These are phyloP conservation scores for Aspergillus indologenus DNA, from an alignment of 495 filamentous ascomycete species.

Conservation along the genomic window DNA sequence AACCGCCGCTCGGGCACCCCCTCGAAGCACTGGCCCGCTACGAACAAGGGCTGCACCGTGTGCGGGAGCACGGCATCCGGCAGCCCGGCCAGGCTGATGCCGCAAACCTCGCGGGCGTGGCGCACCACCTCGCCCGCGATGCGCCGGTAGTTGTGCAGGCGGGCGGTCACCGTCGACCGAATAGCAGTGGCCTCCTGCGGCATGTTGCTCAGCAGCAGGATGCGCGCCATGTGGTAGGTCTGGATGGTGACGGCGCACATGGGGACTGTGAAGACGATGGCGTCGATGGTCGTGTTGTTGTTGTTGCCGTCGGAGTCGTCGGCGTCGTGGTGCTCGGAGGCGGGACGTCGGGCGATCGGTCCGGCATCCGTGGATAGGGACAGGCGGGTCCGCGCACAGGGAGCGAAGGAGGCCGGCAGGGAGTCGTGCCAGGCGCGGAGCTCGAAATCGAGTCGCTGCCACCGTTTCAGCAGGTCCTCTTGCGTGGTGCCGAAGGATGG, in stretches of 20 bases:
- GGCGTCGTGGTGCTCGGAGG: too few relatives aligned
- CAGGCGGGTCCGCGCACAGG: constrained; percentile 10
- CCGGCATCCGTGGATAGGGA: neutral
- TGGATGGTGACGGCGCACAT: constrained; percentile 25
- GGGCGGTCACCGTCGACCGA: constrained; percentile 23
- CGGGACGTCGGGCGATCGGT: too few relatives aligned
- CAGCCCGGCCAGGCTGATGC: constrained; percentile 23
- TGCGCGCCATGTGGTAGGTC: constrained; percentile 23
- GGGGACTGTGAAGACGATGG: constrained; percentile 23
- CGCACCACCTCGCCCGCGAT: constrained; percentile 9
- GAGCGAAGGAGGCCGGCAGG: constrained; percentile 13
- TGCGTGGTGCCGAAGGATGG: constrained; percentile 17
- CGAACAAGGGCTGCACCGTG: constrained; percentile 26
- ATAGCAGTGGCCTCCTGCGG: constrained; percentile 30
- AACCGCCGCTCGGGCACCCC: too few relatives aligned
- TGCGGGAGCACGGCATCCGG: constrained; percentile 19
- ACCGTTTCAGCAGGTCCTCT: constrained; percentile 19
- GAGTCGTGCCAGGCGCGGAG: constrained; percentile 19
- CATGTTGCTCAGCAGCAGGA: constrained; percentile 19
- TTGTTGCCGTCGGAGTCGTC: too few relatives aligned
- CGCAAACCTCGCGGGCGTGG: constrained; percentile 23
- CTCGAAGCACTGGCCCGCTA: constrained; percentile 23
- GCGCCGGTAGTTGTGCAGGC: constrained; percentile 23
- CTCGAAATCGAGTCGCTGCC: constrained; percentile 18
- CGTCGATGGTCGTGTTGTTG: constrained; percentile 13